A percentile compares a stretch with the other conserved stretches of the same genome.
Evolutionary conservation across 352 stramenopile genomes (phyloP).

Genomic region (Plasmopara halstedii): DNA sequence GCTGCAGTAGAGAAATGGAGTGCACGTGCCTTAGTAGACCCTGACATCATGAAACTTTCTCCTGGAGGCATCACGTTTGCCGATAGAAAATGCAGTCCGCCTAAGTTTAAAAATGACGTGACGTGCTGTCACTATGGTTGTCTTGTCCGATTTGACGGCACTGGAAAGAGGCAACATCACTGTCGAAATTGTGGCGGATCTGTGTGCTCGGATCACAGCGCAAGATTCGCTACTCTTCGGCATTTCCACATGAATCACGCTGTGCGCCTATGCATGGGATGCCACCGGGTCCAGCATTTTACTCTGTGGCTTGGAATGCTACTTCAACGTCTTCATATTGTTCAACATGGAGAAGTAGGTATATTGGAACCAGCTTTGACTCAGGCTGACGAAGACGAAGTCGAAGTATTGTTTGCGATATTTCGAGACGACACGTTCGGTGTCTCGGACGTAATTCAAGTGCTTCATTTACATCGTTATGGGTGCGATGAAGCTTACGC

Average conservation of each 20-base stretch:
- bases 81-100: conserved; percentile 48
- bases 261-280: conserved; percentile 61
- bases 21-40: conserved; percentile 19
- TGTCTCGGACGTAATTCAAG: conserved; percentile 73
- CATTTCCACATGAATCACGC: conserved; percentile 58
- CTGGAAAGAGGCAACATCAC: conserved; percentile 72
- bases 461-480: conserved; percentile 74
- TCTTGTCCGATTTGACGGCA: conserved; percentile 61
- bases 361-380: conserved; percentile 28
- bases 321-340: conserved; percentile 47
- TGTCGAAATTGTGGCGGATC: conserved; percentile 75
- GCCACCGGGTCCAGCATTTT: conserved; percentile 70
- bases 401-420: conserved; percentile 41
- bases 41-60: conserved; percentile 40
- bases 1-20: conserved; percentile 34
- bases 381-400: conserved; percentile 53
- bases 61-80: conserved; percentile 50
- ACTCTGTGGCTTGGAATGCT: conserved; percentile 60
- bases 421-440: conserved; percentile 51
- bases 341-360: conserved; percentile 27
- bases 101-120: conserved; percentile 65
- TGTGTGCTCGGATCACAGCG: conserved; percentile 77
- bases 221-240: conserved; percentile 50
- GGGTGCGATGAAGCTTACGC: conserved; percentile 68
- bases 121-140: conserved; percentile 59